Percentiles rank a stretch among this genome's conserved stretches.
Conservation (phyloP, 164 flowering plant species). For the Tetracentron sinense region DNA sequence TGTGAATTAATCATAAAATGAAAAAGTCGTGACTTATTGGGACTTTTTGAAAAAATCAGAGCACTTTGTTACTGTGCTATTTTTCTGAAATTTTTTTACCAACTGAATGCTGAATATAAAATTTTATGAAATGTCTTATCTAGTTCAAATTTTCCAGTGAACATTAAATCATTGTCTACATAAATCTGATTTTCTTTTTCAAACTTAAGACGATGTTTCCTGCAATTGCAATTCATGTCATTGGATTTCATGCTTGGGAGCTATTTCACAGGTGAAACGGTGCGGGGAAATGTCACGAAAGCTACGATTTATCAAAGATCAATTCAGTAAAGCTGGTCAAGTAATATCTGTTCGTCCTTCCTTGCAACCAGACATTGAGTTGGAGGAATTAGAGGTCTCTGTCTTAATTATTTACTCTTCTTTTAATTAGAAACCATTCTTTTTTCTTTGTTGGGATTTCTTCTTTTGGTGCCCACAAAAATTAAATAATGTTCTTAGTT, state of each 20-base stretch:
- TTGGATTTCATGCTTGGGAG: slow-evolving; percentile 16
- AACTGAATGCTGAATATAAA: background rate
- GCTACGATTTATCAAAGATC: slow-evolving; percentile 80
- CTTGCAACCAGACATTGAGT: slow-evolving; percentile 54
- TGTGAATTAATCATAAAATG: too few species aligned
- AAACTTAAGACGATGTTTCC: background rate
- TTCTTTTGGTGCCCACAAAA: background rate
- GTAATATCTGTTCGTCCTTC: slow-evolving; percentile 44
- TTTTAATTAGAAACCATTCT: background rate
- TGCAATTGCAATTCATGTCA: background rate
- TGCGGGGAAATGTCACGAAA: slow-evolving; percentile 98
- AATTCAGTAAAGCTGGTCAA: slow-evolving; percentile 80
- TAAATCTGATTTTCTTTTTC: background rate
- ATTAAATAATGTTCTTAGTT: background rate
- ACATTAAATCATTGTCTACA: background rate
- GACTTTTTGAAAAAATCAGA: too few species aligned
- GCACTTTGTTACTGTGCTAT: background rate
- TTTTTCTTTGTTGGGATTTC: background rate
- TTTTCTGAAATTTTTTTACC: background rate
- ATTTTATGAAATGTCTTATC: background rate
- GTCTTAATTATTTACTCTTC: slow-evolving; percentile 9
- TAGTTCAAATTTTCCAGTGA: background rate
- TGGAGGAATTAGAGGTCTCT: slow-evolving; percentile 83
- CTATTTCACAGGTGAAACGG: slow-evolving; percentile 71
- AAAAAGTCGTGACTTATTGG: too few species aligned